Evolutionary conservation across 306 rosid species (phyloP).

Genomic region (Quercus aquifolioides): DNA sequence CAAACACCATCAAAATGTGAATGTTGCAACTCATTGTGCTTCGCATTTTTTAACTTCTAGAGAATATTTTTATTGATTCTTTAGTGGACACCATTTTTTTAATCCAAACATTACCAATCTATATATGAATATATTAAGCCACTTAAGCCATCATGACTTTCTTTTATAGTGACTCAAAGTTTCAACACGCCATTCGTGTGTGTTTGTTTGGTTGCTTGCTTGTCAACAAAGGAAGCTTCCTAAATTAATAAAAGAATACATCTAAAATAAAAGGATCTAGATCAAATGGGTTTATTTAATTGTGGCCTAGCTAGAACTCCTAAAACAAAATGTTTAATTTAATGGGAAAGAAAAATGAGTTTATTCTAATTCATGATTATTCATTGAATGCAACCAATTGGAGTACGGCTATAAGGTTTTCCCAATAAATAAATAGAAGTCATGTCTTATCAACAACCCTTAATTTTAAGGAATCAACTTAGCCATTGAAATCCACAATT

Average conservation of each 20-base stretch:
- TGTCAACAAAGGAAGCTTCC: conserved; percentile 48
- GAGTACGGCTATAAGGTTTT: too few species aligned
- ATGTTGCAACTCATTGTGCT: conserved; percentile 16
- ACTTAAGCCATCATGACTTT: conserved; percentile 4
- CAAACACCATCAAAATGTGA: conserved; percentile 23
- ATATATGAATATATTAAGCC: conserved; percentile 13
- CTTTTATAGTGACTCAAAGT: conserved; percentile 7
- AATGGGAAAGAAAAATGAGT: not conserved
- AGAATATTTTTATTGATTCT: conserved; percentile 9
- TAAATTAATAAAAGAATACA: conserved; percentile 13
- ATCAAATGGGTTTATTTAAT: conserved; percentile 13
- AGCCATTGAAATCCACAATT: too few species aligned
- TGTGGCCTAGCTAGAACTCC: not conserved
- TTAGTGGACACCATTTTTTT: conserved; percentile 19
- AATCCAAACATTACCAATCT: conserved; percentile 4
- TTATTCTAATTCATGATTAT: not conserved
- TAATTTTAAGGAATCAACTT: too few species aligned
- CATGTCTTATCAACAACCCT: too few species aligned
- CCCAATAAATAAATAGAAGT: too few species aligned
- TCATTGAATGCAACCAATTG: too few species aligned
- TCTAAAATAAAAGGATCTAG: not conserved
- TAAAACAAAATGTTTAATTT: not conserved
- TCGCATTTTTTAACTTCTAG: conserved; percentile 10
- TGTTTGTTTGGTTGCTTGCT: conserved; percentile 25
- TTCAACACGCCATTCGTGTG: conserved; percentile 55